A percentile compares a stretch with the other conserved stretches of the same genome.
phyloP scores from a whole-genome alignment of 345 rosid species.

The Populus alba region DNA sequence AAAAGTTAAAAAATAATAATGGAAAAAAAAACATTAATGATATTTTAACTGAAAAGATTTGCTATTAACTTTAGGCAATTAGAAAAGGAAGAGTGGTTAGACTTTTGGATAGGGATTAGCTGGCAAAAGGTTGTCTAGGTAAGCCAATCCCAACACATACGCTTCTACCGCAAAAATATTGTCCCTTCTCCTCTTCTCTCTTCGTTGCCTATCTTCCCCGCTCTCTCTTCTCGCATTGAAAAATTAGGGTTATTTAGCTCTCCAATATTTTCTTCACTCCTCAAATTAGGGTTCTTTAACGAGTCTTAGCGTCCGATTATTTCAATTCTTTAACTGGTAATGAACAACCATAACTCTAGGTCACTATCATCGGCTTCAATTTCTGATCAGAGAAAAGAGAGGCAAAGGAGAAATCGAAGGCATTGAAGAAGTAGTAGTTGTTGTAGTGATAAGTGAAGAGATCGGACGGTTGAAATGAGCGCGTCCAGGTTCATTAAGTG shows the following conservation, averaged over 20 bases:
- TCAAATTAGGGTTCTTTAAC: slow-evolving; percentile 1
- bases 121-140: slow-evolving; percentile 39
- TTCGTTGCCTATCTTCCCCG: background rate
- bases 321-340: slow-evolving; percentile 3
- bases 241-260: background rate
- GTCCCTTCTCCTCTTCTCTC: background rate
- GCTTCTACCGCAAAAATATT: slow-evolving; percentile 17
- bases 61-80: background rate
- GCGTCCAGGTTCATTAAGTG: slow-evolving; percentile 85
- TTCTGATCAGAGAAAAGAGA: background rate
- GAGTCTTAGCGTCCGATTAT: background rate
- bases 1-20: background rate
- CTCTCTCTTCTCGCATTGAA: background rate
- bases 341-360: background rate
- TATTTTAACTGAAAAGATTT: background rate
- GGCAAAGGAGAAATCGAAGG: background rate
- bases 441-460: background rate
- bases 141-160: slow-evolving; percentile 9
- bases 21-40: background rate
- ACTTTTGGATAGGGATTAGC: slow-evolving; percentile 8
- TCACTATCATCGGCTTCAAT: background rate
- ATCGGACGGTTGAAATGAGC: slow-evolving; percentile 49
- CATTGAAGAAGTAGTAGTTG: background rate
- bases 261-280: background rate
- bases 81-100: slow-evolving; percentile 17